These are phyloP conservation scores for Dalbergia cultrata DNA, from an alignment of 306 rosid genomes.

Conservation along the genomic window DNA sequence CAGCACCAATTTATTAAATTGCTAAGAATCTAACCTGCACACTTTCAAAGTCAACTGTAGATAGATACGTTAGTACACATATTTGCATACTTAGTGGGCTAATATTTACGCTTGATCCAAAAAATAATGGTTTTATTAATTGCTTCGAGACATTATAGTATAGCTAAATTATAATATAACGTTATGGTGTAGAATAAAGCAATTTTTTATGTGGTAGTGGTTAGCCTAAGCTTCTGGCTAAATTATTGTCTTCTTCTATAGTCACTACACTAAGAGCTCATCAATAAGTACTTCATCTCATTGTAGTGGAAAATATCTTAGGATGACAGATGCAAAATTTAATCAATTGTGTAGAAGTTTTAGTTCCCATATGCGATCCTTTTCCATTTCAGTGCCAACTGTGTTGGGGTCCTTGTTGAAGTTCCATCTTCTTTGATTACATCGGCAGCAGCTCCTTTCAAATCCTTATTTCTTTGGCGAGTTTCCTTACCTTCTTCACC, in stretches of 20 bases:
- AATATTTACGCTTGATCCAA: too few species aligned
- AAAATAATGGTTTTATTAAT: too few species aligned
- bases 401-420: constrained; percentile 32
- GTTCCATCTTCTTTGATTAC: constrained; percentile 39
- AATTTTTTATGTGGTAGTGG: background rate
- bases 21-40: background rate
- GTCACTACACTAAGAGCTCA: background rate
- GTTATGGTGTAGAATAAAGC: too few species aligned
- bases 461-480: background rate
- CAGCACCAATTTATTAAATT: background rate
- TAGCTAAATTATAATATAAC: too few species aligned
- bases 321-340: background rate
- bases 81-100: too few species aligned
- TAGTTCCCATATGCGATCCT: background rate
- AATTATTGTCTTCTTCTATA: background rate
- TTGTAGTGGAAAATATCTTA: background rate
- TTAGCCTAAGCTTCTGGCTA: background rate
- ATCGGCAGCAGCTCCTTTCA: constrained; percentile 24
- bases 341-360: background rate
- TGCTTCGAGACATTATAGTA: too few species aligned
- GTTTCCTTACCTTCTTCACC: constrained; percentile 34
- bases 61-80: background rate
- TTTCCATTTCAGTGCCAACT: constrained; percentile 43
- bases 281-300: too few species aligned
- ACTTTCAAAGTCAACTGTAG: background rate